These are phyloP conservation scores for Citrullus amarus DNA, from an alignment of 306 rosid genomes.

Conservation along the genomic window DNA sequence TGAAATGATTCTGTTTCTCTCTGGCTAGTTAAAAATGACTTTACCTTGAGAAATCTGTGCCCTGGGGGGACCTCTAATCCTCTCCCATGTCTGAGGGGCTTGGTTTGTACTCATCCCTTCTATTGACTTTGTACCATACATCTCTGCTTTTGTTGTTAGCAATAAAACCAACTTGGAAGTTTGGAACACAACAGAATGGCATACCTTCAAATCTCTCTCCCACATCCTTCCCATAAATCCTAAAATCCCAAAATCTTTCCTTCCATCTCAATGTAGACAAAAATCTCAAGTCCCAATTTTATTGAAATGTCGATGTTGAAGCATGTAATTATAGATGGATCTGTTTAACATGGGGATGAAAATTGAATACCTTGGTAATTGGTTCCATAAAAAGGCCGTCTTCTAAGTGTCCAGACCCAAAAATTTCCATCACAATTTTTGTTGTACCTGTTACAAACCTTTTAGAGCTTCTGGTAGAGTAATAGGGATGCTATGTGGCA, in stretches of 20 bases:
- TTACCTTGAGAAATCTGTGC: neutral
- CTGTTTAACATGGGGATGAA: too few relatives aligned
- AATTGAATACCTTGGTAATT: too few relatives aligned
- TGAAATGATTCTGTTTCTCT: neutral
- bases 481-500: neutral
- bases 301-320: too few relatives aligned
- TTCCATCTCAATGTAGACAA: neutral
- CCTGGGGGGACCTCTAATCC: conserved; percentile 4
- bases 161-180: neutral
- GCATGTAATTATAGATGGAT: too few relatives aligned
- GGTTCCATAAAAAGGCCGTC: too few relatives aligned
- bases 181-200: neutral
- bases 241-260: neutral
- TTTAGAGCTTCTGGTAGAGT: neutral
- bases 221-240: neutral
- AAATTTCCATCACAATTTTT: neutral
- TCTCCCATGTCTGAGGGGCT: neutral
- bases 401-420: neutral
- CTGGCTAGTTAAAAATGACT: neutral
- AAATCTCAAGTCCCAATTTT: too few relatives aligned
- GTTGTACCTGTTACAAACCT: neutral
- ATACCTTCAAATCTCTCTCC: neutral
- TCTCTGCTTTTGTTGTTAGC: neutral
- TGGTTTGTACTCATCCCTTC: conserved; percentile 1
- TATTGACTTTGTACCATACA: neutral